A percentile compares a stretch with the other conserved stretches of the same genome.
Evolutionary conservation across 2,329 filamentous ascomycete genomes (phyloP).

Genomic region (Penicillium sp.): DNA sequence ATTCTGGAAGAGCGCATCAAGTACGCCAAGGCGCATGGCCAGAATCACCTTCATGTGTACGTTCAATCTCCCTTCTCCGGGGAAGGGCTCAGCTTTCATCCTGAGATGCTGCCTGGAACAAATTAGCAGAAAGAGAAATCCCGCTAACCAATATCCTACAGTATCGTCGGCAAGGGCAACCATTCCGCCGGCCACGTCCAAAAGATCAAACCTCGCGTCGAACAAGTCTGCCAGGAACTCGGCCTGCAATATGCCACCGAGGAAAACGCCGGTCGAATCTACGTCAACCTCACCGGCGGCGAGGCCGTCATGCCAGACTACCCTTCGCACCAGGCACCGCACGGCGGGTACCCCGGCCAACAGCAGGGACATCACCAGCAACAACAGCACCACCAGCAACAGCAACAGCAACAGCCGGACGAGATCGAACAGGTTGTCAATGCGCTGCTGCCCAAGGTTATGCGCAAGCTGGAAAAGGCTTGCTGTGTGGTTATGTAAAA

Average conservation of each 20-base stretch:
- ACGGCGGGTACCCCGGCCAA: constrained; percentile 41
- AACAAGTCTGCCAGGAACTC: constrained; percentile 80
- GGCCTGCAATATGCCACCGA: constrained; percentile 84
- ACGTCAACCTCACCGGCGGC: constrained; percentile 80
- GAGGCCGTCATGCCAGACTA: constrained; percentile 54
- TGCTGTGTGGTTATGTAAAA: constrained; percentile 78
- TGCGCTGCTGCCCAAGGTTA: constrained; percentile 63
- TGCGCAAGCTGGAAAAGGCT: constrained; percentile 67
- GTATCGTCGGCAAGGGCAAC: constrained; percentile 92
- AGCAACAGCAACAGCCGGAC: constrained; percentile 58
- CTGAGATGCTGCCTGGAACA: not conserved
- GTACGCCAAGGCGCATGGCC: constrained; percentile 72
- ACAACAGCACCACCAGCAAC: constrained; percentile 45
- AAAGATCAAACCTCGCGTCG: constrained; percentile 94
- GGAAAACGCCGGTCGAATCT: constrained; percentile 86
- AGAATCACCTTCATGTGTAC: constrained; percentile 82
- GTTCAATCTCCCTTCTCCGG: constrained; percentile 23
- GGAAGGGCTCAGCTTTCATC: not conserved
- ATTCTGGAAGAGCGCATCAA: constrained; percentile 86
- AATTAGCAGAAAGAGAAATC: not conserved
- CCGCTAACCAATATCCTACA: constrained; percentile 27
- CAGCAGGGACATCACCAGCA: constrained; percentile 48
- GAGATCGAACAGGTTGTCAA: constrained; percentile 64
- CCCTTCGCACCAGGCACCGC: constrained; percentile 50
- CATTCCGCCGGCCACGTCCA: constrained; percentile 82